These are phyloP conservation scores for Neoboletus brunneissimus DNA, from an alignment of 768 basidiomycete species.

Conservation along the genomic window DNA sequence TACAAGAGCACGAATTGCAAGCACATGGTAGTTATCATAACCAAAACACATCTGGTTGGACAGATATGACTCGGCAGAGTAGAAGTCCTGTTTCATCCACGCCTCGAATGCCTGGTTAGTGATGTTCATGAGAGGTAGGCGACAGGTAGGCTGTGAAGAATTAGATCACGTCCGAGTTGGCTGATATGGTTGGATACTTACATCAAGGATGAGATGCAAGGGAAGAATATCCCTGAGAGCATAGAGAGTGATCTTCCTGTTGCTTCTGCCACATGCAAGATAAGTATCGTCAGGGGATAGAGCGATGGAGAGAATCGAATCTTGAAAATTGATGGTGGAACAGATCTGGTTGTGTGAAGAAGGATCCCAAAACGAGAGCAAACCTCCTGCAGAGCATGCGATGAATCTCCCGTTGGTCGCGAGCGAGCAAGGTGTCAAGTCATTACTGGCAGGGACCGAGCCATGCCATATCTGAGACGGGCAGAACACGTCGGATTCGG, in stretches of 20 bases:
- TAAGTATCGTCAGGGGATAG: not conserved
- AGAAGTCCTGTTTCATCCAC: constrained; percentile 1
- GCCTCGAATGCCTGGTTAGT: not conserved
- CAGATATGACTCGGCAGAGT: too few species aligned
- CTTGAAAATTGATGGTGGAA: not conserved
- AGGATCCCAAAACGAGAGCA: not conserved
- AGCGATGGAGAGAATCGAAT: not conserved
- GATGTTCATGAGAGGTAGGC: constrained; percentile 3
- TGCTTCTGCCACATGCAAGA: not conserved
- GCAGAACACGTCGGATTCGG: accelerated
- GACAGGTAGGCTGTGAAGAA: not conserved
- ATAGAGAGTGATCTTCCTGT: not conserved
- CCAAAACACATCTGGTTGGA: not conserved
- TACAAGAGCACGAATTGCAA: constrained; percentile 4
- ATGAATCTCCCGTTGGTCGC: not conserved
- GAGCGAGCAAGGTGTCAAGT: not conserved
- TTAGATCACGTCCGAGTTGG: not conserved
- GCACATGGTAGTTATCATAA: not conserved
- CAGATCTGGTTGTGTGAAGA: not conserved
- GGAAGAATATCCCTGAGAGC: not conserved
- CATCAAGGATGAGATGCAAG: not conserved
- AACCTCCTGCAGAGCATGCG: not conserved
- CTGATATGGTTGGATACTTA: not conserved
- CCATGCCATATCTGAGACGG: not conserved
- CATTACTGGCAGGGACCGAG: not conserved